phyloP scores from a whole-genome alignment of 768 basidiomycete genomes.

The Boletus vermiculosoides region DNA sequence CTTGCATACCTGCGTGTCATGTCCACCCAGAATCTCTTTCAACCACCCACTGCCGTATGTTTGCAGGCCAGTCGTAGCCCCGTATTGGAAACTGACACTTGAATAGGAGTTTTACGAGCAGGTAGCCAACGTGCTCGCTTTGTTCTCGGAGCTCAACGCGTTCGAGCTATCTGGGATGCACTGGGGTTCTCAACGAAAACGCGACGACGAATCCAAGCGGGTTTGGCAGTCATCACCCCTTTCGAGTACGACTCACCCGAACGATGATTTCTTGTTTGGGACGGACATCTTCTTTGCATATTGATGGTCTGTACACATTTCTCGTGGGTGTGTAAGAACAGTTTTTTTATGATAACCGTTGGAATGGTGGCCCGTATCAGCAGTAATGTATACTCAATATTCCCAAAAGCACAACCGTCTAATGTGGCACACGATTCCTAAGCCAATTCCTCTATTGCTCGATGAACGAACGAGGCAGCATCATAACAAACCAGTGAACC shows the following conservation, averaged over 20 bases:
- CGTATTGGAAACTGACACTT: constrained; percentile 2
- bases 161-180: constrained; percentile 78
- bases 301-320: constrained; percentile 24
- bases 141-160: constrained; percentile 57
- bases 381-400: constrained; percentile 15
- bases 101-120: constrained; percentile 60
- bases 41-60: constrained; percentile 49
- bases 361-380: not conserved
- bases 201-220: constrained; percentile 41
- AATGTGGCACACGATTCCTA: constrained; percentile 19
- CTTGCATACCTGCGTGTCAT: constrained; percentile 68
- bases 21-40: constrained; percentile 49
- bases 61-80: not conserved
- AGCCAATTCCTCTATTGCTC: constrained; percentile 43
- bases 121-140: constrained; percentile 55
- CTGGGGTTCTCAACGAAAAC: constrained; percentile 59
- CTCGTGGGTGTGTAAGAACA: constrained; percentile 4
- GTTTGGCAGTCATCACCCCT: constrained; percentile 57
- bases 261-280: constrained; percentile 32
- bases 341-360: not conserved
- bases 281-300: constrained; percentile 32
- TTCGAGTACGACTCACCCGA: constrained; percentile 28
- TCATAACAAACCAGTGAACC: constrained; percentile 46
- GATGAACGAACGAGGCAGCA: constrained; percentile 49
- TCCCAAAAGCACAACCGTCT: constrained; percentile 15